Base-by-base conservation (phyloP, 768 basidiomycete species). In the Tephrocybe sp. region DNA sequence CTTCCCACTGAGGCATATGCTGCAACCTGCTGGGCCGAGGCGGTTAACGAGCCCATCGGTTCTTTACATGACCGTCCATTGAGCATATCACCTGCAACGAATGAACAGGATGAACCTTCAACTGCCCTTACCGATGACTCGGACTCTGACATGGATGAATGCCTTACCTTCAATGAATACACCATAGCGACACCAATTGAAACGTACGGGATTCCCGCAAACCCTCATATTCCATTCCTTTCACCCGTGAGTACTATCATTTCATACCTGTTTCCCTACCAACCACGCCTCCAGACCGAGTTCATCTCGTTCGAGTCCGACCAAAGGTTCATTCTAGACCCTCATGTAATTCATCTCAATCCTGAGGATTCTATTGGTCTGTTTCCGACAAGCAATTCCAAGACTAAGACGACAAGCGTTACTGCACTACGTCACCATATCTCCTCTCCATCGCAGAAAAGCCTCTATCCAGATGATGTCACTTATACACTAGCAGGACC, bases 1-100 rank as follows among this genome's bases (percentile, higher is more conserved):
- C 64, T 63, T 19, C 73, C 73, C 2, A 49, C 52, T 16, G 65
- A 68, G 19, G 67, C 71, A 10, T 73, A 69, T 49, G 60, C 67
- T 5, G 64, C 69, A 12, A 51, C 63, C n/a, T 72, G 70, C 52
- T 73, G 71, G 72, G 56, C 61, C 27, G 59, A 64, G 42, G 61
- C 55, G 24, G 56, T 50, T 16, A 36, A 45, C n/a, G 38, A 57
- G 16, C 45, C 51, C 3, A 52, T 55, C 25, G 48, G 42, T n/a
- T 37, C 49, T 30, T 23, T 37, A 21, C 37, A 42, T 29, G 27
- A 19, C 31, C 47, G 22, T 19, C 5, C 6, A 34, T 42, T 48
- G 6, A 23, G 21, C 22, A 25, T 18, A 24, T 31, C 42, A 19
- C 29, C 41, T 19, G 12, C 24, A 12, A 34, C n/a, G 22, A 33